Conservation (phyloP, 1,139 yeast genomes). For the Debaryomycetaceae sp. region DNA sequence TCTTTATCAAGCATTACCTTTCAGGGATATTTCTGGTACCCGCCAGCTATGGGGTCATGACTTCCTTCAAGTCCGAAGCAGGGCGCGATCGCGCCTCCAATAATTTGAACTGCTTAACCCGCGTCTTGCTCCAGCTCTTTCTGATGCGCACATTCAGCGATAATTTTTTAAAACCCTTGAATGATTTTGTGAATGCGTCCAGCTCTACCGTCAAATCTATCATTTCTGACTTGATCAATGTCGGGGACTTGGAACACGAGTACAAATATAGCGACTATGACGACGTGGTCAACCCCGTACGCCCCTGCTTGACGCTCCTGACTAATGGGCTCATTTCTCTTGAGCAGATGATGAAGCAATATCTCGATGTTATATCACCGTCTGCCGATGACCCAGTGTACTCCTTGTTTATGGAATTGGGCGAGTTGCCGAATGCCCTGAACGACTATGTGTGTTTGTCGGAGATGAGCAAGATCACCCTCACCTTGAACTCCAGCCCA, state of each 20-base stretch:
- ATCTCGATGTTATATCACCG: slow-evolving; percentile 42
- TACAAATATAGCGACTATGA: slow-evolving; percentile 59
- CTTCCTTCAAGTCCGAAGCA: slow-evolving; percentile 5
- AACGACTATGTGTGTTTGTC: slow-evolving; percentile 31
- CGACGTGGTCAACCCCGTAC: slow-evolving; percentile 56
- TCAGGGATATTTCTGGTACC: slow-evolving; percentile 61
- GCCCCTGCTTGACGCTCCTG: slow-evolving; percentile 55
- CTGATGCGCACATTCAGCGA: slow-evolving; percentile 61
- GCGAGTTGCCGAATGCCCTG: slow-evolving; percentile 24
- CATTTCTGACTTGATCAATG: slow-evolving; percentile 39
- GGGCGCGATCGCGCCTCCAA: slow-evolving; percentile 21
- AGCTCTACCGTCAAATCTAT: slow-evolving; percentile 35
- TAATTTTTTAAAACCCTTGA: slow-evolving; percentile 68
- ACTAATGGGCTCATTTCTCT: slow-evolving; percentile 56
- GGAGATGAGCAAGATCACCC: slow-evolving; percentile 29
- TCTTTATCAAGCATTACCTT: slow-evolving; percentile 53
- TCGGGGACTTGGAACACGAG: slow-evolving; percentile 47
- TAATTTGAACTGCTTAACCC: slow-evolving; percentile 48
- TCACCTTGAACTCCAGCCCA: slow-evolving; percentile 41
- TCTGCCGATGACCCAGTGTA: slow-evolving; percentile 46
- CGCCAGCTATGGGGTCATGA: slow-evolving; percentile 46
- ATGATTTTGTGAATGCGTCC: slow-evolving; percentile 52
- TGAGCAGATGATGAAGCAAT: slow-evolving; percentile 45
- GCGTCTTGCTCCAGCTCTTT: slow-evolving; percentile 56
- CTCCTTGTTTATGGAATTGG: slow-evolving; percentile 26